A percentile compares a stretch with the other conserved stretches of the same genome.
Conservation (phyloP, 768 basidiomycete species). For the Psilocybe sp. region DNA sequence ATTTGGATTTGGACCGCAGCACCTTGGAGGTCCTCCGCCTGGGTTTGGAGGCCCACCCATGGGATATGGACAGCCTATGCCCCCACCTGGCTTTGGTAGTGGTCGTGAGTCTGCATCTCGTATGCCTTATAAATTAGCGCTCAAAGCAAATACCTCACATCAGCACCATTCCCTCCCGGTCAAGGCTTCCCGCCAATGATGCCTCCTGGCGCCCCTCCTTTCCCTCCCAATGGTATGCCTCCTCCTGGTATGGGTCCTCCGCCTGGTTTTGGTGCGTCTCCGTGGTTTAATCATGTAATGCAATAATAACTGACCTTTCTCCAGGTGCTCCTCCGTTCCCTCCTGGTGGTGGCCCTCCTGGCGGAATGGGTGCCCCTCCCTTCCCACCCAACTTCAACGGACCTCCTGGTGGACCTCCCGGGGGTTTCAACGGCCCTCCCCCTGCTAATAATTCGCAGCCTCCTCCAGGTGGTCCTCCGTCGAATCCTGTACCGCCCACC, state of each 20-base stretch:
- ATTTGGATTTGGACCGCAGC: slow-evolving; percentile 83
- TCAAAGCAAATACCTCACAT: slow-evolving; percentile 9
- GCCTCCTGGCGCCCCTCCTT: slow-evolving; percentile 62
- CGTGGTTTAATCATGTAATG: neutral
- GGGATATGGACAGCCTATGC: slow-evolving; percentile 50
- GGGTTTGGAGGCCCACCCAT: slow-evolving; percentile 45
- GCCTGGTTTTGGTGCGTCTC: slow-evolving; percentile 19
- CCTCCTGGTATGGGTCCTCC: slow-evolving; percentile 41
- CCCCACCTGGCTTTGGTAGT: slow-evolving; percentile 48
- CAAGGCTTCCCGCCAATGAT: slow-evolving; percentile 52
- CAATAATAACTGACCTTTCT: slow-evolving; percentile 3
- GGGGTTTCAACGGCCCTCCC: slow-evolving; percentile 34
- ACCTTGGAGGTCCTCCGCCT: slow-evolving; percentile 59
- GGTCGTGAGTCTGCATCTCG: slow-evolving; percentile 38
- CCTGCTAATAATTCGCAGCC: slow-evolving; percentile 27
- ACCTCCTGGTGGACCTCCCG: slow-evolving; percentile 19
- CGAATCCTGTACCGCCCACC: slow-evolving; percentile 47
- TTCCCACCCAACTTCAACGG: slow-evolving; percentile 32
- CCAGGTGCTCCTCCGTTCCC: slow-evolving; percentile 51
- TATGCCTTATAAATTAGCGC: neutral
- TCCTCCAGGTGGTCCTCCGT: slow-evolving; percentile 20
- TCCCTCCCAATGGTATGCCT: slow-evolving; percentile 60
- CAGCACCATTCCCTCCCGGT: slow-evolving; percentile 73
- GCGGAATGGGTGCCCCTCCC: slow-evolving; percentile 43
- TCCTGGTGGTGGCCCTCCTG: slow-evolving; percentile 40